A percentile compares a stretch with the other conserved stretches of the same genome.
Evolutionary conservation across 257 asterid genomes (phyloP).

Genomic region (Phtheirospermum japonicum): DNA sequence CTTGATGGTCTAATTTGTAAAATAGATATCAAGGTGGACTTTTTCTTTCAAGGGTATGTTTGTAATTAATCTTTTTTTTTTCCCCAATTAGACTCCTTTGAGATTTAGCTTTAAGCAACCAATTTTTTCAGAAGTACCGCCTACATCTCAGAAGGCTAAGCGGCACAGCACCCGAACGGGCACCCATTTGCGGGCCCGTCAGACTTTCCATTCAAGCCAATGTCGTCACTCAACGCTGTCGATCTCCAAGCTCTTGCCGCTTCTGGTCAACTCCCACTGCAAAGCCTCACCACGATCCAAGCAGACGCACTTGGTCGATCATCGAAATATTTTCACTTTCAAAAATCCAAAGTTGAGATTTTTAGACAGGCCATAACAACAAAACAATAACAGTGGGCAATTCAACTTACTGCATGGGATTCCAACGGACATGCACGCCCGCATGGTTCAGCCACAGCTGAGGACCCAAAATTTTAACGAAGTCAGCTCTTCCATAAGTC

Average conservation of each 20-base stretch:
- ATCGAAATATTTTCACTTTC: slow-evolving; percentile 64
- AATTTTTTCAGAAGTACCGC: slow-evolving; percentile 76
- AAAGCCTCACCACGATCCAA: slow-evolving; percentile 74
- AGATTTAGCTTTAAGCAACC: no score
- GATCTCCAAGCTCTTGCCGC: slow-evolving; percentile 77
- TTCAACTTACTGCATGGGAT: slow-evolving; percentile 76
- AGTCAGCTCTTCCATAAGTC: not conserved
- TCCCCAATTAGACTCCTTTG: no score
- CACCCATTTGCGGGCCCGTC: slow-evolving; percentile 57
- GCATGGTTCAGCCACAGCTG: slow-evolving; percentile 43
- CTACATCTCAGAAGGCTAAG: slow-evolving; percentile 82
- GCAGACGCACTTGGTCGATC: slow-evolving; percentile 65
- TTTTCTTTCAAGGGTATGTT: no score
- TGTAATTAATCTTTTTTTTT: no score
- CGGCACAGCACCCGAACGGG: slow-evolving; percentile 66
- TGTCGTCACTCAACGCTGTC: slow-evolving; percentile 57
- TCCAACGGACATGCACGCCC: slow-evolving; percentile 78
- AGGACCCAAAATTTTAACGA: not conserved
- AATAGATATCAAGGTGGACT: no score
- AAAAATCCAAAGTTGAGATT: slow-evolving; percentile 56
- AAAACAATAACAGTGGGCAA: slow-evolving; percentile 44
- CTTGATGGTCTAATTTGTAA: no score
- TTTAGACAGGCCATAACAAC: slow-evolving; percentile 45
- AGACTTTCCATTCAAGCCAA: slow-evolving; percentile 55
- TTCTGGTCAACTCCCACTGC: slow-evolving; percentile 67